Percentiles rank a stretch among this genome's conserved stretches.
phyloP scores from a whole-genome alignment of 2,329 filamentous ascomycete genomes.

The Venturia oleaginea region DNA sequence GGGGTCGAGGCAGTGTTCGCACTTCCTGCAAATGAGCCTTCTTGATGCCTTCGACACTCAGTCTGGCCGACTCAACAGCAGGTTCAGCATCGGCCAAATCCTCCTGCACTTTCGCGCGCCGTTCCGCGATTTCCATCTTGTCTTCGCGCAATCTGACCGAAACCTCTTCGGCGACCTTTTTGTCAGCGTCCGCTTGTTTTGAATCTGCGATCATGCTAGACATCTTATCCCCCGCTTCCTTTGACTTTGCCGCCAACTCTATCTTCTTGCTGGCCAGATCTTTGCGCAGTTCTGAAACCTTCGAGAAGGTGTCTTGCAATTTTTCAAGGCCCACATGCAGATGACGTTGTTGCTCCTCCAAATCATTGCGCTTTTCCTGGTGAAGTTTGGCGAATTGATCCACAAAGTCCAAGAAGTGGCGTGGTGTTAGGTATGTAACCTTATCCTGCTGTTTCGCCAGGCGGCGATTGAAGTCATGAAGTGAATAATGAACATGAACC shows the following conservation, averaged over 20 bases:
- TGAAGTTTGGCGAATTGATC: conserved; percentile 96
- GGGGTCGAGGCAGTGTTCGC: conserved; percentile 90
- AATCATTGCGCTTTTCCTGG: conserved; percentile 94
- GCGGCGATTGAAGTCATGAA: conserved; percentile 81
- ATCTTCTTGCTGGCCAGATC: conserved; percentile 92
- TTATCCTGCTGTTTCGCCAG: conserved; percentile 87
- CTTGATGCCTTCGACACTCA: conserved; percentile 98
- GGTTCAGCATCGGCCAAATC: conserved; percentile 90
- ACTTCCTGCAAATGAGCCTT: conserved; percentile 95
- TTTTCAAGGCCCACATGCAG: conserved; percentile 98
- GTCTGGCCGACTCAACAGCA: conserved; percentile 83
- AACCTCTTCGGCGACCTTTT: conserved; percentile 79
- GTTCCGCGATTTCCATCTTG: conserved; percentile 74
- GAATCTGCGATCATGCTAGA: conserved; percentile 97
- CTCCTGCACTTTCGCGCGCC: conserved; percentile 73
- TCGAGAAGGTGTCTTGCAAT: conserved; percentile 89
- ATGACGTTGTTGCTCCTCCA: conserved; percentile 97
- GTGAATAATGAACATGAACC: conserved; percentile 96
- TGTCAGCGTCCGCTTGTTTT: conserved; percentile 84
- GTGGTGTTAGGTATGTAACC: conserved; percentile 85
- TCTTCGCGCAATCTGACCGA: conserved; percentile 81
- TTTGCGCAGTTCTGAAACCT: conserved; percentile 82
- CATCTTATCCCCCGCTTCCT: conserved; percentile 93
- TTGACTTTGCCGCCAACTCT: conserved; percentile 86
- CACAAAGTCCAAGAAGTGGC: conserved; percentile 96